Evolutionary conservation across 306 rosid species (phyloP).

Genomic region (Citrullus colocynthis): DNA sequence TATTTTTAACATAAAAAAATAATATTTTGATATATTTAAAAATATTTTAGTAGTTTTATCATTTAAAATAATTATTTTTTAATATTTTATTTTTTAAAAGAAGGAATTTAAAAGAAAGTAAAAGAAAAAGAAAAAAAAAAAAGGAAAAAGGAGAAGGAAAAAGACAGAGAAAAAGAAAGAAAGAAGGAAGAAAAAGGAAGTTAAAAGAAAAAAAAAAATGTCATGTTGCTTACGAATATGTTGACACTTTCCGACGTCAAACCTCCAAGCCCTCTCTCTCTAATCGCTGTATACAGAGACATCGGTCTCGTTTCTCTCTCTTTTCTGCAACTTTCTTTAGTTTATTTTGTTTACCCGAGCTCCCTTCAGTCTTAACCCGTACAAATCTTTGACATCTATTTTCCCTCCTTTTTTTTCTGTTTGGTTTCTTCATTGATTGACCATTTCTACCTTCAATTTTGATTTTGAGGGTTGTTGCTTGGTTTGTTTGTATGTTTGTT

Average conservation of each 20-base stretch:
- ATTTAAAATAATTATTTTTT: too few relatives aligned
- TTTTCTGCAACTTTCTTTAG: neutral
- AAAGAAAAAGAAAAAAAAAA: neutral
- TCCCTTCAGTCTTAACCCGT: conserved; percentile 34
- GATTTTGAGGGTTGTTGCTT: neutral
- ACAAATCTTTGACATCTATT: neutral
- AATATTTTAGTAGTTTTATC: too few relatives aligned
- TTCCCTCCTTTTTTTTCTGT: neutral
- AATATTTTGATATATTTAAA: too few relatives aligned
- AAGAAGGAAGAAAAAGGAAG: neutral
- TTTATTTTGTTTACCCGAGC: conserved; percentile 10
- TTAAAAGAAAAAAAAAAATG: too few relatives aligned
- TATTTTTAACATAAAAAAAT: too few relatives aligned
- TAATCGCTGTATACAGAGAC: conserved; percentile 8
- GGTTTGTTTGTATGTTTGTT: neutral
- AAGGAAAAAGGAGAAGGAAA: neutral
- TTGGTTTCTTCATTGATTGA: neutral
- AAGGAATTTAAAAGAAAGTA: neutral
- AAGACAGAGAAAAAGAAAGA: neutral
- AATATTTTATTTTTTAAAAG: too few relatives aligned
- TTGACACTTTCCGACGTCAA: conserved; percentile 16
- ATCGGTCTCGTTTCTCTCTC: neutral
- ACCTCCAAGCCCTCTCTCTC: conserved; percentile 25
- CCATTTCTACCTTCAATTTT: neutral
- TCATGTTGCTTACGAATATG: neutral